Percentiles rank a stretch among this genome's conserved stretches.
Conservation (phyloP, 208 protist species). For the Leishmania braziliensis region DNA sequence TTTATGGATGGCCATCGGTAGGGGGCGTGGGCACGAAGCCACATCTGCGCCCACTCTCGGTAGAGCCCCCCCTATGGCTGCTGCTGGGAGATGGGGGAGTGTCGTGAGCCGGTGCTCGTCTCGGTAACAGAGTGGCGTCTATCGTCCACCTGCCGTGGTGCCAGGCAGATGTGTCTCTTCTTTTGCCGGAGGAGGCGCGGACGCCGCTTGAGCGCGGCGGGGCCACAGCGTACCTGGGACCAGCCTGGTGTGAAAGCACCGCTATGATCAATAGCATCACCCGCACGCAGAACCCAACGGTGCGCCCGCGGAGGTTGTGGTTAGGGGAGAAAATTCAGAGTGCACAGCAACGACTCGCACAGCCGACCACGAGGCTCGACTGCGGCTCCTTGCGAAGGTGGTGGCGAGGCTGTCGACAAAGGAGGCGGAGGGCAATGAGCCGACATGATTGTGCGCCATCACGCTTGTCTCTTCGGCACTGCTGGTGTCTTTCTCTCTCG, state of each 20-base stretch:
- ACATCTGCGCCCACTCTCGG: neutral
- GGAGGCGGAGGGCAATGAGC: neutral
- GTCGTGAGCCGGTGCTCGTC: neutral
- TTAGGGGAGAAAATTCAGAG: conserved; percentile 22
- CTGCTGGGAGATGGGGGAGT: neutral
- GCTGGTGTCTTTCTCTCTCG: neutral
- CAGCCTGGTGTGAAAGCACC: conserved; percentile 48
- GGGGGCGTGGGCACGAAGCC: neutral
- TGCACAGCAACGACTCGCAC: conserved; percentile 22
- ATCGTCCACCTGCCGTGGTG: conserved; percentile 12
- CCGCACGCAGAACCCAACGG: conserved; percentile 5
- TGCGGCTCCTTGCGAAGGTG: conserved; percentile 30
- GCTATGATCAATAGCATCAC: conserved; percentile 36
- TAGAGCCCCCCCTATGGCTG: neutral
- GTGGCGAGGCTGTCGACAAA: conserved; percentile 12
- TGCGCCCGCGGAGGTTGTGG: conserved; percentile 12
- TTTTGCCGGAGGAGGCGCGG: conserved; percentile 26
- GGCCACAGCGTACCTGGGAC: conserved; percentile 35
- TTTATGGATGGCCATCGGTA: neutral
- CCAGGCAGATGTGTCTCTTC: conserved; percentile 26
- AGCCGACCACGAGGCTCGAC: conserved; percentile 28
- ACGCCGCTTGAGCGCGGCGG: conserved; percentile 25
- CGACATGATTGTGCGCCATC: neutral
- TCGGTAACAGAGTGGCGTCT: neutral
- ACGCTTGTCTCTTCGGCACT: neutral